Percentiles rank a stretch among this genome's conserved stretches.
Conservation (phyloP, 805 yeast species). For the Pichia nanzhaoensis region DNA sequence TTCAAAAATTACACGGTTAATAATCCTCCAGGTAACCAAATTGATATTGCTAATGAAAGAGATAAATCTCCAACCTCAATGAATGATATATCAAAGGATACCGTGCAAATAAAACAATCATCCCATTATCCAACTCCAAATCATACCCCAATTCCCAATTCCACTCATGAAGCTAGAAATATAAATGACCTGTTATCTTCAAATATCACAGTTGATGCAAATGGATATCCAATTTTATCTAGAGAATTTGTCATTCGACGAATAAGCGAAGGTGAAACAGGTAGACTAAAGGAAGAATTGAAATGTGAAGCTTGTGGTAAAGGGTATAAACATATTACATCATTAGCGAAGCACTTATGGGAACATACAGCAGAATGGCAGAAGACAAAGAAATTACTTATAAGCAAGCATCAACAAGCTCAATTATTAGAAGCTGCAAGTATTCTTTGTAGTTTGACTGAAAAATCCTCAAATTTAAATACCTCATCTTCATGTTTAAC, state of each 20-base stretch:
- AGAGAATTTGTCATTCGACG: conserved; percentile 75
- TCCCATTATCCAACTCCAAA: conserved; percentile 14
- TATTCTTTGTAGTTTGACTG: conserved; percentile 70
- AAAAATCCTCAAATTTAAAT: conserved; percentile 23
- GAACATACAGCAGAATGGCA: conserved; percentile 95
- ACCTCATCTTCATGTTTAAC: not conserved
- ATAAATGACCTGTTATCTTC: conserved; percentile 2
- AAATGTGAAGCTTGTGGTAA: conserved; percentile 90
- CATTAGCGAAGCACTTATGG: conserved; percentile 87
- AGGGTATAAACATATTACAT: conserved; percentile 81
- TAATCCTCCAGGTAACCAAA: conserved; percentile 12
- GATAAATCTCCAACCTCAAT: too few relatives aligned
- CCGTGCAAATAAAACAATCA: not conserved
- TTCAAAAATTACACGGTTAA: conserved; percentile 22
- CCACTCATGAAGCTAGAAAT: not conserved
- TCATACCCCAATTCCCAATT: conserved; percentile 12
- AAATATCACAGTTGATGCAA: conserved; percentile 9
- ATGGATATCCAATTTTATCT: conserved; percentile 34
- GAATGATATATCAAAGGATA: not conserved
- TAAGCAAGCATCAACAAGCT: conserved; percentile 85
- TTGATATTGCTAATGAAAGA: too few relatives aligned
- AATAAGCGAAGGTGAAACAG: conserved; percentile 81
- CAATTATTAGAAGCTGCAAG: conserved; percentile 75
- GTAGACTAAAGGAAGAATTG: conserved; percentile 74
- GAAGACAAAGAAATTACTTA: conserved; percentile 70